Conservation (phyloP, 1,284 basidiomycete species). For the Pascua sp. region DNA sequence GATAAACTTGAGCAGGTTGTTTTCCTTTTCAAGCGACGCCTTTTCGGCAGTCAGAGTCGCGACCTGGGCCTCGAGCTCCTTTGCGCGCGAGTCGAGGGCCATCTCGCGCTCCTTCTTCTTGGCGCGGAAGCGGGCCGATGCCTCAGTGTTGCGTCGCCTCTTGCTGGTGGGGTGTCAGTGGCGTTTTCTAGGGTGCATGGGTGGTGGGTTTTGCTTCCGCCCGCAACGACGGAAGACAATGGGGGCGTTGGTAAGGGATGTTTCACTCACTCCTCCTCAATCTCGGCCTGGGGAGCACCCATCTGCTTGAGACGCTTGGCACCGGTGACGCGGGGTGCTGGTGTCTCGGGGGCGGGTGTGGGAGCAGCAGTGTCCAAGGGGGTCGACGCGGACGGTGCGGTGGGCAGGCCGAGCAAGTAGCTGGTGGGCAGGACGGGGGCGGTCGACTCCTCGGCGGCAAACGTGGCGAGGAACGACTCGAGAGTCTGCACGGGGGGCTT, state of each 20-base stretch:
- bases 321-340: conserved; percentile 22
- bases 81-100: conserved; percentile 77
- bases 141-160: conserved; percentile 89
- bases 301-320: conserved; percentile 46
- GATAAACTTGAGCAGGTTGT: conserved; percentile 89
- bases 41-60: conserved; percentile 84
- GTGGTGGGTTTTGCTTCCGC: neutral
- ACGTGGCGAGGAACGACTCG: conserved; percentile 46
- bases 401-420: conserved; percentile 24
- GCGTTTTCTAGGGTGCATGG: neutral
- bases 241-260: neutral
- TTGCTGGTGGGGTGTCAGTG: conserved; percentile 54
- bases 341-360: conserved; percentile 5
- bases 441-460: conserved; percentile 23
- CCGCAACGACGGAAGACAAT: neutral
- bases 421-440: conserved; percentile 16
- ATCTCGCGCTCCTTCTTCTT: conserved; percentile 99
- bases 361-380: conserved; percentile 19
- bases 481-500: conserved; percentile 26
- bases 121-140: conserved; percentile 91
- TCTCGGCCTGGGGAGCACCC: conserved; percentile 37
- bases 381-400: conserved; percentile 7
- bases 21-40: conserved; percentile 84
- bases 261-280: conserved; percentile 35
- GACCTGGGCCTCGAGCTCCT: conserved; percentile 83